Percentiles rank a stretch among this genome's conserved stretches.
These are phyloP conservation scores for Raddia distichophylla DNA, from an alignment of 176 grass and related monocot genomes.

Conservation along the genomic window DNA sequence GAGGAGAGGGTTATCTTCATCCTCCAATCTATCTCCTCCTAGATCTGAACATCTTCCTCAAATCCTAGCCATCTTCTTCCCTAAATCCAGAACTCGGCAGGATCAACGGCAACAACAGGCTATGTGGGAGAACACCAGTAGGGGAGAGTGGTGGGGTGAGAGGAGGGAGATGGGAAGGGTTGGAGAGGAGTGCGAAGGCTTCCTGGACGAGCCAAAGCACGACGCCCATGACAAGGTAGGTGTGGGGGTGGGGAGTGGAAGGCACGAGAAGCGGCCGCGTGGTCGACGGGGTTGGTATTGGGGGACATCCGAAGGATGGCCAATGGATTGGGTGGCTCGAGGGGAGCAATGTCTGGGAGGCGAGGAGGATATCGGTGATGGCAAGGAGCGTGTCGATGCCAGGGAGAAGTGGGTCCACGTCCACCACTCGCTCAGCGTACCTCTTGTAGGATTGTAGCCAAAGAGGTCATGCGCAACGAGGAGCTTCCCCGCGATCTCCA, in stretches of 20 bases:
- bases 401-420: conserved; percentile 77
- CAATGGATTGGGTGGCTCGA: conserved; percentile 50
- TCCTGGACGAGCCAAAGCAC: conserved; percentile 55
- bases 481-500: conserved; percentile 78
- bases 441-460: conserved; percentile 67
- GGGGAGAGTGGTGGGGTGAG: conserved; percentile 9
- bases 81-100: conserved; percentile 64
- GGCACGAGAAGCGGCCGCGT: conserved; percentile 38
- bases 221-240: conserved; percentile 43
- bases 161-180: conserved; percentile 40
- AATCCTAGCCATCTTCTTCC: too few species aligned
- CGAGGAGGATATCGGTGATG: conserved; percentile 85
- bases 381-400: conserved; percentile 90
- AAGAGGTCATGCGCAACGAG: conserved; percentile 76
- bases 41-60: too few species aligned
- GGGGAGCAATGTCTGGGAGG: conserved; percentile 58
- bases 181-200: conserved; percentile 53
- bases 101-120: neutral
- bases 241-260: conserved; percentile 50
- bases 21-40: too few species aligned
- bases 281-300: conserved; percentile 20
- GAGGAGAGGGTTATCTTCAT: too few species aligned
- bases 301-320: conserved; percentile 65
- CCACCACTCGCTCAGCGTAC: conserved; percentile 81
- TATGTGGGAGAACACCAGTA: conserved; percentile 9